Base-by-base conservation (phyloP, 176 grass and related monocot genomes). In the Stipa capillata region DNA sequence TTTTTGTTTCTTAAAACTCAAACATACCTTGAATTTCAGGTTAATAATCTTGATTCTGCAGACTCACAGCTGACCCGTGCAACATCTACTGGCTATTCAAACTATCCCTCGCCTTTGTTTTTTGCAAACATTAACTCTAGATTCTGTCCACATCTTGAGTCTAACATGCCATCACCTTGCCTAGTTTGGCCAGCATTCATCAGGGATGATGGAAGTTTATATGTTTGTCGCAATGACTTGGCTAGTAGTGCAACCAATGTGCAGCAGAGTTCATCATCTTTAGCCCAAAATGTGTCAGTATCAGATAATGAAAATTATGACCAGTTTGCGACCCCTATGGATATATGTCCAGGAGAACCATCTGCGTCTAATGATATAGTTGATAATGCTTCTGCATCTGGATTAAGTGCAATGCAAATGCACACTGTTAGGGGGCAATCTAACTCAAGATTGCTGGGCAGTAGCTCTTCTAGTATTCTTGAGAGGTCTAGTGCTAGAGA, bases 1-100 rank as follows among this genome's bases (percentile, higher is more conserved):
- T 33, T 6, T 48, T 43, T 80, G 28, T 76, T 82, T 69, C 18
- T 51, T 29, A 24, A 20, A 78, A 75, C 84, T 90, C 29, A 75
- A 17, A 25, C n/a, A 40, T 21, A 68, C 24, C 39, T 85, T 82
- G 13, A 65, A 77, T 89, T 89, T 76, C 88, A 99, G 97, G 97
- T 99, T 78, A 96, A 99, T 79, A 92, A 93, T 87, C 87, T 99
- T 84, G 92, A 99, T 65, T 93, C 90, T 32, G 85, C 88, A 21
- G 92, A 99, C 51, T 88, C 92, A 24, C 86, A 84, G 2, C 82
- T 99, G 86, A 99, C 90, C 41, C 86, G 79, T 52, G 97, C 97
- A 28, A 99, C 84, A 72, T 96, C 97, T 65, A 91, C 92, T 81
- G 97, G 97, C 55, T 99, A 93, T 85, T 85, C 91, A 55, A 91